Evolutionary conservation across 2,329 filamentous ascomycete genomes (phyloP).

Genomic region (Hypoxylon sp.): DNA sequence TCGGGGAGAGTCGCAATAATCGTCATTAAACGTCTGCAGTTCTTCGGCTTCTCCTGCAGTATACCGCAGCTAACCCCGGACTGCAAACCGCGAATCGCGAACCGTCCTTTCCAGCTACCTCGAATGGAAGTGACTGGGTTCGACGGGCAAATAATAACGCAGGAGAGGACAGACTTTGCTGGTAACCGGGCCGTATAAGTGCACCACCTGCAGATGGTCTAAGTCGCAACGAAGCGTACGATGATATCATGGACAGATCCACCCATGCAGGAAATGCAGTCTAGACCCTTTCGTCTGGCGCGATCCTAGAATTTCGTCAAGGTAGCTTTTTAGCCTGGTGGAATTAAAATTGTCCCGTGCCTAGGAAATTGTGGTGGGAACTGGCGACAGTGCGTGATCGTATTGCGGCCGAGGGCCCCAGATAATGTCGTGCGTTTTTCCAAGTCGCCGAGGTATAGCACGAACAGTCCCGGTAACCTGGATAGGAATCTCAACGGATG

Average conservation of each 20-base stretch:
- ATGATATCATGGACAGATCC: slow-evolving; percentile 46
- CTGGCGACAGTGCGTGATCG: slow-evolving; percentile 10
- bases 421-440: slow-evolving; percentile 10
- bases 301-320: slow-evolving; percentile 24
- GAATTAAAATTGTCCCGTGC: slow-evolving; percentile 29
- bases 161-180: slow-evolving; percentile 25
- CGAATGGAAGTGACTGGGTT: slow-evolving; percentile 23
- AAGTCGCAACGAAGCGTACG: slow-evolving; percentile 31
- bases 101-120: slow-evolving; percentile 20
- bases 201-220: slow-evolving; percentile 32
- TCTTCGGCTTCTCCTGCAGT: not conserved
- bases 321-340: slow-evolving; percentile 20
- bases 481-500: slow-evolving; percentile 10
- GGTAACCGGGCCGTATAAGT: slow-evolving; percentile 42
- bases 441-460: slow-evolving; percentile 10
- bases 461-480: slow-evolving; percentile 21
- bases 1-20: slow-evolving; percentile 4
- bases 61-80: slow-evolving; percentile 26
- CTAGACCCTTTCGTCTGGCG: slow-evolving; percentile 28
- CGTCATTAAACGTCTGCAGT: slow-evolving; percentile 31
- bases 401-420: slow-evolving; percentile 2
- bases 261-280: slow-evolving; percentile 36
- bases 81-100: slow-evolving; percentile 23
- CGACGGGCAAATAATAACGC: slow-evolving; percentile 38
- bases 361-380: slow-evolving; percentile 20